Conservation (phyloP, 345 rosid species). For the Gossypium sturtianum region DNA sequence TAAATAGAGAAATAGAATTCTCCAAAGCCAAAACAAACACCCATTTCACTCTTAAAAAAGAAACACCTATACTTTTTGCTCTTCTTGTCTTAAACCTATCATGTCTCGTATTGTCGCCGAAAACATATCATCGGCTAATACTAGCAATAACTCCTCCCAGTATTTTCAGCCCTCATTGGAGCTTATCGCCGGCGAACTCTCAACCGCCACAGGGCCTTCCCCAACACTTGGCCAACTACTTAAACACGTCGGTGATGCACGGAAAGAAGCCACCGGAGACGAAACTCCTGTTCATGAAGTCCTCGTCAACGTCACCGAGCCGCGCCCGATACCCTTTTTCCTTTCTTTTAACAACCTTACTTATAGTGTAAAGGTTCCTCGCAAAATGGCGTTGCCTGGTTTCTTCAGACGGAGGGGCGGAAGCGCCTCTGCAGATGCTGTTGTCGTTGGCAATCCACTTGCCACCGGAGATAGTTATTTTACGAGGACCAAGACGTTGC, state of each 20-base stretch:
- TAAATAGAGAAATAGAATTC: constrained; percentile 4
- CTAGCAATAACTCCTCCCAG: constrained; percentile 16
- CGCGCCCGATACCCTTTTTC: constrained; percentile 52
- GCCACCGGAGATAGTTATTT: constrained; percentile 34
- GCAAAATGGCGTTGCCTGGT: constrained; percentile 38
- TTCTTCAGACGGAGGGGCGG: constrained; percentile 18
- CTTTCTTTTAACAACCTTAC: constrained; percentile 67
- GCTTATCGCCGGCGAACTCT: constrained; percentile 16
- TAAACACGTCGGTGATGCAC: constrained; percentile 60
- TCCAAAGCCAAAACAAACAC: no score
- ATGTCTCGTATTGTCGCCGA: constrained; percentile 54
- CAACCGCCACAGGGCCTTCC: constrained; percentile 12
- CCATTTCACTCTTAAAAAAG: no score
- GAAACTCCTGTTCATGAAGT: constrained; percentile 78
- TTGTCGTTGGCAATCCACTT: constrained; percentile 30
- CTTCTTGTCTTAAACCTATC: not conserved
- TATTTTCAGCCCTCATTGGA: constrained; percentile 36
- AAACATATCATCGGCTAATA: constrained; percentile 11
- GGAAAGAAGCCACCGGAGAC: constrained; percentile 58
- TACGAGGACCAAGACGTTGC: constrained; percentile 53
- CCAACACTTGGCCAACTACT: constrained; percentile 76
- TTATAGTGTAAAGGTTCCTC: constrained; percentile 59
- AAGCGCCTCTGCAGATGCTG: constrained; percentile 1
- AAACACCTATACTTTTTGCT: not conserved
- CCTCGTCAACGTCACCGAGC: constrained; percentile 25